Evolutionary conservation across 768 basidiomycete species (phyloP).

Genomic region (Scleroderma bovista): DNA sequence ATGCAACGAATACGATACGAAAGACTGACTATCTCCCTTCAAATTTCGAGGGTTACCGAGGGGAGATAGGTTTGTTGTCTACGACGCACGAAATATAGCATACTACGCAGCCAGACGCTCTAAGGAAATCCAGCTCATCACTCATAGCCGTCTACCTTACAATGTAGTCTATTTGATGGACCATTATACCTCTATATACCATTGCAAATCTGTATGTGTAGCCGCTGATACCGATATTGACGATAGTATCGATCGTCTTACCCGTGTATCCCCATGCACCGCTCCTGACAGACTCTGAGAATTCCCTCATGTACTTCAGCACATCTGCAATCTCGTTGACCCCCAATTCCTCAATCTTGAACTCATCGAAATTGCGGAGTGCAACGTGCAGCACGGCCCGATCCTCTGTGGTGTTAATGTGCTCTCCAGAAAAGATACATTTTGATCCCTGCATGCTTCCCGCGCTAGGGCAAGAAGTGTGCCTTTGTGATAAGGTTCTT

Average conservation of each 20-base stretch:
- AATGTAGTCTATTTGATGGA: too few relatives aligned
- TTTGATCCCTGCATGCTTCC: slow-evolving; percentile 87
- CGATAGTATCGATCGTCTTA: slow-evolving; percentile 88
- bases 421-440: slow-evolving; percentile 79
- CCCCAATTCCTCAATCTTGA: slow-evolving; percentile 75
- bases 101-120: too few relatives aligned
- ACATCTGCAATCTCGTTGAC: slow-evolving; percentile 79
- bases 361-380: slow-evolving; percentile 74
- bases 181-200: too few relatives aligned
- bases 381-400: slow-evolving; percentile 96
- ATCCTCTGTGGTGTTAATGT: slow-evolving; percentile 98
- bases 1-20: too few relatives aligned
- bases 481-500: slow-evolving; percentile 89
- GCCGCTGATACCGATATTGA: slow-evolving; percentile 99
- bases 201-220: slow-evolving; percentile 24
- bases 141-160: too few relatives aligned
- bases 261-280: slow-evolving; percentile 98
- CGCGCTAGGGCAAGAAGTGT: slow-evolving; percentile 74
- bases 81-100: too few relatives aligned
- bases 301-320: slow-evolving; percentile 86
- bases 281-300: slow-evolving; percentile 76
- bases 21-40: too few relatives aligned
- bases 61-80: too few relatives aligned
- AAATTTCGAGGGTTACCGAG: too few relatives aligned
- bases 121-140: too few relatives aligned